Base-by-base conservation (phyloP, 140 eudicot species). In the Flaveria floridana region DNA sequence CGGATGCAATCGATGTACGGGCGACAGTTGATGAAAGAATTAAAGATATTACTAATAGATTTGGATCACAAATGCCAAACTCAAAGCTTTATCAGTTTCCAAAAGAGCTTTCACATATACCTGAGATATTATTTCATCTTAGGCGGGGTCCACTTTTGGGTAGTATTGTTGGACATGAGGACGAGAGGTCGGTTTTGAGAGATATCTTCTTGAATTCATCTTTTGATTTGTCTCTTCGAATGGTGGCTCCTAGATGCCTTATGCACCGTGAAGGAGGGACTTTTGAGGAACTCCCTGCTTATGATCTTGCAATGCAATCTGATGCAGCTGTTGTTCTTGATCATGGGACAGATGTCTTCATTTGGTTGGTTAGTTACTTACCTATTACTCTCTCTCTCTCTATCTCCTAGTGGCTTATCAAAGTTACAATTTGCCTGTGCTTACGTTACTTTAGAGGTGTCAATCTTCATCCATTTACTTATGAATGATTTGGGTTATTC, bases 181-280 rank as follows among this genome's bases (percentile, higher is more conserved):
- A 92, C 51, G 98, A 92, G 82, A 87, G 98, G 76, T 89, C 91
- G 77, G 98, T 92, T 34, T 78, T 92, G 85, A 82, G 97, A 76
- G 85, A 83, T 65, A 80, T 93, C 65, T 93, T 93, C 53, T 78
- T 93, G 62, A 89, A 93, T 77, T 93, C 96, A 3, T 83, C 94
- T 6, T 94, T 90, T 79, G 99, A 94, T 80, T 84, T 94, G 73
- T 90, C 98, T 63, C 86, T 93, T n/a, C 87, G 98, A 37, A 93
- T 90, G 98, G 86, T 90, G 76, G 96, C 98, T 11, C 98, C 98
- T 11, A 86, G 98, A 42, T 93, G 98, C 79, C 88, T 93, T 57
- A 93, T 90, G 97, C 98, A 93, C 59, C 85, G 94, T 19, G 97
- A 93, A 84, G 98, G 97, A 14, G 98, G 98, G 28, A 90, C 98